These are phyloP conservation scores for Coniochaeta sp. DNA, from an alignment of 2,329 filamentous ascomycete genomes.

Conservation along the genomic window DNA sequence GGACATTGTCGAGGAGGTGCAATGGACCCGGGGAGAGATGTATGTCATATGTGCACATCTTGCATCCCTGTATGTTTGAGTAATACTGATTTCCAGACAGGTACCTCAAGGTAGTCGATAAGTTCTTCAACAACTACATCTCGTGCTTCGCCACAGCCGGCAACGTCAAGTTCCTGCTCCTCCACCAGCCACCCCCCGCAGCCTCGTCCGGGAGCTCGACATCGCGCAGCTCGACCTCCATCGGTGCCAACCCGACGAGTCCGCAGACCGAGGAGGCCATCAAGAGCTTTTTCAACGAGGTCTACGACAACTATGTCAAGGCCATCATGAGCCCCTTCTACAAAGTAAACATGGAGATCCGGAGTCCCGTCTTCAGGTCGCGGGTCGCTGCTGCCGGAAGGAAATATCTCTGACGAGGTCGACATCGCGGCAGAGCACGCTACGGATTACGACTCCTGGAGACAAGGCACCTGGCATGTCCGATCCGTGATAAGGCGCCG, in stretches of 20 bases:
- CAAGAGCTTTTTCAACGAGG: conserved; percentile 87
- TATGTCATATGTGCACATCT: conserved; percentile 30
- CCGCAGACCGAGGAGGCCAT: conserved; percentile 93
- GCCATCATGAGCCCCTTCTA: conserved; percentile 97
- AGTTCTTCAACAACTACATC: conserved; percentile 92
- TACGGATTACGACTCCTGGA: too few species aligned
- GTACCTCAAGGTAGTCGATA: conserved; percentile 95
- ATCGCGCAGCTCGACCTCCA: conserved; percentile 55
- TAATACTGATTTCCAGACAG: conserved; percentile 31
- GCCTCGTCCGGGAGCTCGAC: conserved; percentile 9
- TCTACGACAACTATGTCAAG: conserved; percentile 96
- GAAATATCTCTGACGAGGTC: conserved; percentile 72
- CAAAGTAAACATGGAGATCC: conserved; percentile 72
- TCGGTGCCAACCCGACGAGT: conserved; percentile 76
- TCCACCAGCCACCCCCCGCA: conserved; percentile 66
- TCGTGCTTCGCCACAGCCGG: conserved; percentile 90
- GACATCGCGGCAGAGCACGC: too few species aligned
- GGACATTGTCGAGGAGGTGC: conserved; percentile 92
- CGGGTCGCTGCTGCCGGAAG: conserved; percentile 81
- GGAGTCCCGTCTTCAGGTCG: conserved; percentile 76
- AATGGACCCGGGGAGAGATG: conserved; percentile 86
- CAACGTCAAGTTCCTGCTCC: conserved; percentile 88
- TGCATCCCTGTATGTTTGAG: not conserved
- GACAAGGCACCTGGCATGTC: too few species aligned
- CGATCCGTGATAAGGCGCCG: too few species aligned